phyloP scores from a whole-genome alignment of 2,329 filamentous ascomycete species.

The Xylaria sp. region DNA sequence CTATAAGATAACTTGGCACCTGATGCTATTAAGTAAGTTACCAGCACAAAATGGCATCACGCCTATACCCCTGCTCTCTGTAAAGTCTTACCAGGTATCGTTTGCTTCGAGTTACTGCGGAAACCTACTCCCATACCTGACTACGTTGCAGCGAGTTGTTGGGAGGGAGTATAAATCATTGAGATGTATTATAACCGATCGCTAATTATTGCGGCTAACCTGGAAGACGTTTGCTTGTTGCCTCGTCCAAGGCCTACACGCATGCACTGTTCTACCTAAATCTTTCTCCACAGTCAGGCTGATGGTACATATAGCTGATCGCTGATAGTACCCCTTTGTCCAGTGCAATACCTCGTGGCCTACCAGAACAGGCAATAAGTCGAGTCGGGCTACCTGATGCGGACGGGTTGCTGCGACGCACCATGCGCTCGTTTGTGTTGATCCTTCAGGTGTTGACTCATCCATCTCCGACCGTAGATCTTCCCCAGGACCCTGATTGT shows the following conservation, averaged over 20 bases:
- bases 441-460: constrained; percentile 1
- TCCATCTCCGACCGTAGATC: neutral
- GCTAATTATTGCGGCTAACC: constrained; percentile 1
- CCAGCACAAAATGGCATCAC: too few species aligned
- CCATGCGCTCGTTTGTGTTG: constrained; percentile 8
- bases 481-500: neutral
- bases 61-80: neutral
- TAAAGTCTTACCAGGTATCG: neutral
- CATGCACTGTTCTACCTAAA: constrained; percentile 17
- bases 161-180: neutral
- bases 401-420: constrained; percentile 14
- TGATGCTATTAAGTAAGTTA: too few species aligned
- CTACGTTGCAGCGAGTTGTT: too few species aligned
- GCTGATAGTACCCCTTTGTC: constrained; percentile 33
- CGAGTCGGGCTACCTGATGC: constrained; percentile 31
- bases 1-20: neutral
- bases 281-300: constrained; percentile 21
- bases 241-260: constrained; percentile 1
- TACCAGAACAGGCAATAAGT: constrained; percentile 34
- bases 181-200: neutral
- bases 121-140: too few species aligned
- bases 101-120: neutral
- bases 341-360: constrained; percentile 31
- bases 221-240: neutral
- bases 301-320: constrained; percentile 32